Percentiles rank a stretch among this genome's conserved stretches.
These are phyloP conservation scores for Paramecium pentaurelia DNA, from an alignment of 73 alveolate genomes.

Conservation along the genomic window DNA sequence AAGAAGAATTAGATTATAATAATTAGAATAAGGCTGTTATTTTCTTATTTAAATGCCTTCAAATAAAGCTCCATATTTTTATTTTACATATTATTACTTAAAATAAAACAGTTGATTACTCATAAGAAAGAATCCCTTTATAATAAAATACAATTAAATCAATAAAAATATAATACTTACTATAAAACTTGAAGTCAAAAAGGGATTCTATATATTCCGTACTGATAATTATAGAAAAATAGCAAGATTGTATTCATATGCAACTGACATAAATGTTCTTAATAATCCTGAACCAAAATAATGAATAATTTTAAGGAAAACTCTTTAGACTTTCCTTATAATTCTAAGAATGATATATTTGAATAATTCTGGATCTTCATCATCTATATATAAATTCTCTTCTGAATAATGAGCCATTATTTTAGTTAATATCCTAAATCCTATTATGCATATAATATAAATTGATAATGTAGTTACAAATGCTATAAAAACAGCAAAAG, in stretches of 20 bases:
- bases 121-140: background rate
- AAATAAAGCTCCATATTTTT: background rate
- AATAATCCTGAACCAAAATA: background rate
- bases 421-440: background rate
- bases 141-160: background rate
- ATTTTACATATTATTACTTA: background rate
- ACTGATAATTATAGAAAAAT: background rate
- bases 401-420: background rate
- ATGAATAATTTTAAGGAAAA: background rate
- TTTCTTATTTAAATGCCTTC: background rate
- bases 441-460: background rate
- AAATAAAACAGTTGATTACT: background rate
- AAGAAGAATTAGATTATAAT: background rate
- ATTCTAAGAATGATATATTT: background rate
- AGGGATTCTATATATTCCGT: background rate
- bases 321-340: background rate
- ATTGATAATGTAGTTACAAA: background rate
- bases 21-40: background rate
- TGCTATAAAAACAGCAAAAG: background rate
- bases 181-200: background rate
- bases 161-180: background rate
- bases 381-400: background rate
- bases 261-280: constrained; percentile 17
- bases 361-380: background rate
- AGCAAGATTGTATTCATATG: background rate